These are phyloP conservation scores for Perkinsus chesapeaki DNA, from an alignment of 169 alveolate species.

Conservation along the genomic window DNA sequence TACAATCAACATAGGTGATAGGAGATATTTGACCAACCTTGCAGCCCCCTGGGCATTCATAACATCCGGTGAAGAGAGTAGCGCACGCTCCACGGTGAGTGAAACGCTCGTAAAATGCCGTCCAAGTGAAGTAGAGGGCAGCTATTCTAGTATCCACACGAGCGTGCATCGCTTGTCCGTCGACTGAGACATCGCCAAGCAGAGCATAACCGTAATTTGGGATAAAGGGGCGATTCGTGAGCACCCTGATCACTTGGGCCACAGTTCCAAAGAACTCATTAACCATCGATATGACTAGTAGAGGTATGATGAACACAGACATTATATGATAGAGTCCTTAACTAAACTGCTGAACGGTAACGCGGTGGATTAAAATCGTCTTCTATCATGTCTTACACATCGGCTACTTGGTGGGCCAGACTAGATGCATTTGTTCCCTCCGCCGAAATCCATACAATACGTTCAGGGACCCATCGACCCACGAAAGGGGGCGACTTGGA, in stretches of 20 bases:
- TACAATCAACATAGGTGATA: background rate
- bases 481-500: too few species aligned
- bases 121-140: background rate
- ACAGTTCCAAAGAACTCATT: too few species aligned
- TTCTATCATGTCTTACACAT: too few species aligned
- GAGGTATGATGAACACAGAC: too few species aligned
- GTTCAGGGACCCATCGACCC: too few species aligned
- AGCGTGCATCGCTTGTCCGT: background rate
- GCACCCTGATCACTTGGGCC: background rate
- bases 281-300: too few species aligned
- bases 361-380: too few species aligned
- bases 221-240: background rate
- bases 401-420: too few species aligned
- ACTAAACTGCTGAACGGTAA: too few species aligned
- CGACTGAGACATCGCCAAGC: background rate
- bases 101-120: background rate
- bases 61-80: background rate
- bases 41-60: background rate
- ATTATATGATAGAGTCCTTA: too few species aligned
- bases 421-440: too few species aligned
- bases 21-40: background rate
- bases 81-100: background rate
- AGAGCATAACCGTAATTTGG: background rate
- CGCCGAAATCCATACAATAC: too few species aligned
- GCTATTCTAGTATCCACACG: background rate